Evolutionary conservation across 1,284 basidiomycete species (phyloP).

Genomic region (Apiotrichum sp.): DNA sequence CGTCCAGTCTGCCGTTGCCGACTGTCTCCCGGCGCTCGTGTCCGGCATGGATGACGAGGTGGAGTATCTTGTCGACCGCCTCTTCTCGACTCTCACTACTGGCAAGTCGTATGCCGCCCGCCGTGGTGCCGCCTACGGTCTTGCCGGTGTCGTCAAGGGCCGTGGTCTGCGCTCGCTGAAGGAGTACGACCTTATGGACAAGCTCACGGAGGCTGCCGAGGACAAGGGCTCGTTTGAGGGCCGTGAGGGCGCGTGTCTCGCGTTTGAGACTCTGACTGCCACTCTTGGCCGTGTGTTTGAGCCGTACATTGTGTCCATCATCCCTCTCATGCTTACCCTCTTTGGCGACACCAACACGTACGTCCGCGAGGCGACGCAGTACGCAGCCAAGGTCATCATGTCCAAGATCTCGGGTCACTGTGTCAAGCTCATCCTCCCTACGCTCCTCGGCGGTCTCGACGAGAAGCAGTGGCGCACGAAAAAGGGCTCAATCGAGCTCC

Average conservation of each 20-base stretch:
- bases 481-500: slow-evolving; percentile 93
- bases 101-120: slow-evolving; percentile 83
- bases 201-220: slow-evolving; percentile 70
- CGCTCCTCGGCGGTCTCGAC: slow-evolving; percentile 82
- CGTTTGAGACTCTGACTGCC: slow-evolving; percentile 82
- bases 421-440: slow-evolving; percentile 90
- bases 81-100: slow-evolving; percentile 70
- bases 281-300: slow-evolving; percentile 83
- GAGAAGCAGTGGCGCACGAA: slow-evolving; percentile 99
- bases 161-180: slow-evolving; percentile 79
- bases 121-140: slow-evolving; percentile 90
- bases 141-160: slow-evolving; percentile 88
- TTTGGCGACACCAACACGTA: slow-evolving; percentile 89
- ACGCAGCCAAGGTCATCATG: slow-evolving; percentile 93
- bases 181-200: slow-evolving; percentile 70
- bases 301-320: slow-evolving; percentile 79
- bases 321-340: slow-evolving; percentile 76
- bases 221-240: slow-evolving; percentile 84
- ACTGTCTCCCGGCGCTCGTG: slow-evolving; percentile 85
- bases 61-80: slow-evolving; percentile 64
- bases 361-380: slow-evolving; percentile 90
- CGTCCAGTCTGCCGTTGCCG: slow-evolving; percentile 93
- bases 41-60: slow-evolving; percentile 61
- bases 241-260: slow-evolving; percentile 91
- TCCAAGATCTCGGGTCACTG: slow-evolving; percentile 85